These are phyloP conservation scores for Ilyonectria robusta DNA, from an alignment of 2,329 filamentous ascomycete genomes.

Conservation along the genomic window DNA sequence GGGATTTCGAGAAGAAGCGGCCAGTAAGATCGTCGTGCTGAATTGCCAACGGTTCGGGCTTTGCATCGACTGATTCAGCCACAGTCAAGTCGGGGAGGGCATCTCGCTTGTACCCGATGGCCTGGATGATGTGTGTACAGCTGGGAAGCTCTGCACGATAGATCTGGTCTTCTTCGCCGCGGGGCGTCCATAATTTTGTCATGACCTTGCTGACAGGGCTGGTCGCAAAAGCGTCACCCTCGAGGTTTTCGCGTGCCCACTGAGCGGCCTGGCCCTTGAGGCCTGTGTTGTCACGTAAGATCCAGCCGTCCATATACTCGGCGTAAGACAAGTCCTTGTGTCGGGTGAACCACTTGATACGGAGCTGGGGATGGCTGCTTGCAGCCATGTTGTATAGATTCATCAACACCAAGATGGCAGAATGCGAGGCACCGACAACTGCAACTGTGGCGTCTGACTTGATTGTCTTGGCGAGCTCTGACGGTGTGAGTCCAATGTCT, in stretches of 20 bases:
- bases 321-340: conserved; percentile 71
- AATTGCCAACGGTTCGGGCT: conserved; percentile 61
- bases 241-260: conserved; percentile 72
- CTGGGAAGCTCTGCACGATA: conserved; percentile 62
- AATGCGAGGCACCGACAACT: conserved; percentile 75
- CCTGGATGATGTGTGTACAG: conserved; percentile 69
- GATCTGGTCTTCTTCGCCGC: conserved; percentile 58
- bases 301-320: conserved; percentile 74
- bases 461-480: conserved; percentile 55
- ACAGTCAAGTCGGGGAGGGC: conserved; percentile 63
- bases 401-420: conserved; percentile 73
- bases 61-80: conserved; percentile 21
- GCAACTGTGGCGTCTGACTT: conserved; percentile 60
- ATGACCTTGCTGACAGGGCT: conserved; percentile 64
- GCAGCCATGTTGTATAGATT: conserved; percentile 70
- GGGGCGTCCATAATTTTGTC: conserved; percentile 60
- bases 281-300: conserved; percentile 75
- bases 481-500: conserved; percentile 69
- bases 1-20: conserved; percentile 33
- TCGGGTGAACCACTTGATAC: conserved; percentile 74
- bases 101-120: conserved; percentile 70
- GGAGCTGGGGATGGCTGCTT: conserved; percentile 65
- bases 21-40: conserved; percentile 53
- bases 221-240: conserved; percentile 61
- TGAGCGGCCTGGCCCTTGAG: conserved; percentile 73